Conservation (phyloP, 257 asterid species). For the Schizonepeta tenuifolia region DNA sequence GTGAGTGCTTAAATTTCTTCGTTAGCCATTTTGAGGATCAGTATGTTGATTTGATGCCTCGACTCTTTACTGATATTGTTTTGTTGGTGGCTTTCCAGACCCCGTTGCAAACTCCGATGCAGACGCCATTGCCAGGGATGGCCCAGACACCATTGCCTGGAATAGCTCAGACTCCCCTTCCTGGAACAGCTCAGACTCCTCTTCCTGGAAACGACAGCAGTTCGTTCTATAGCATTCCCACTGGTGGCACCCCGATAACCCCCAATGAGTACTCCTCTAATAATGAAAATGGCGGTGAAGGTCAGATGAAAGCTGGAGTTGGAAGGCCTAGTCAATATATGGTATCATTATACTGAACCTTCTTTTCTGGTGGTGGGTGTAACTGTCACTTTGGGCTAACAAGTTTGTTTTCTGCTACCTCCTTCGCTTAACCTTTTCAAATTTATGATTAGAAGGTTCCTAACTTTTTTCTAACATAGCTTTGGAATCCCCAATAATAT, state of each 20-base stretch:
- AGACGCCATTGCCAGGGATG: constrained; percentile 66
- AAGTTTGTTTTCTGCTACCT: background rate
- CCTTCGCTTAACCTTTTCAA: background rate
- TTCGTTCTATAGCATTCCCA: constrained; percentile 66
- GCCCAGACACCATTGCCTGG: constrained; percentile 86
- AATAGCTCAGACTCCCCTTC: constrained; percentile 69
- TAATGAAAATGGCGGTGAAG: constrained; percentile 55
- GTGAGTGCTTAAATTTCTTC: constrained; percentile 46
- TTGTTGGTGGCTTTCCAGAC: constrained; percentile 47
- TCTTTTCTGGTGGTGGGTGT: constrained; percentile 19
- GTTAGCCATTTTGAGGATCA: background rate
- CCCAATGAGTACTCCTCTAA: constrained; percentile 67
- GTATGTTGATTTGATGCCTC: background rate
- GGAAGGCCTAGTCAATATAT: constrained; percentile 81
- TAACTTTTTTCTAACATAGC: background rate
- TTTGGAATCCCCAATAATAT: background rate
- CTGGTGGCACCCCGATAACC: constrained; percentile 89
- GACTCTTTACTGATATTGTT: background rate
- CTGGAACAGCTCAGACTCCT: constrained; percentile 78
- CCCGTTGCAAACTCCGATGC: constrained; percentile 79
- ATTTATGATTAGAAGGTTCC: background rate
- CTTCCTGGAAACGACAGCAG: constrained; percentile 72
- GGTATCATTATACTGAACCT: constrained; percentile 51
- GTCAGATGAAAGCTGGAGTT: constrained; percentile 55
- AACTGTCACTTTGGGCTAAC: constrained; percentile 19